phyloP scores from a whole-genome alignment of 1,284 basidiomycete genomes.

The Puccinia coronata region DNA sequence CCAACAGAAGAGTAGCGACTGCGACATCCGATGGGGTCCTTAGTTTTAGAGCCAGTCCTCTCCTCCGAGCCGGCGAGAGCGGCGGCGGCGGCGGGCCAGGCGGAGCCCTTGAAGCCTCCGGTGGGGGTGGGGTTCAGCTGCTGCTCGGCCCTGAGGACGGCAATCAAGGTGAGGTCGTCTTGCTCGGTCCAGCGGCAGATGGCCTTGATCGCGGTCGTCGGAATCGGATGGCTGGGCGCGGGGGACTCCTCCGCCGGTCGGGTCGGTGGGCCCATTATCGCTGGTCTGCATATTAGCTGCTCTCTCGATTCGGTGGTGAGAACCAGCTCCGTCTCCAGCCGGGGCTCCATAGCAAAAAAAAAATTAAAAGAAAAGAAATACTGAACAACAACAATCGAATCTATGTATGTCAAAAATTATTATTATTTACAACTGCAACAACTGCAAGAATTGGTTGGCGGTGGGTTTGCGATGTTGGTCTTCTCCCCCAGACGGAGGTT shows the following conservation, averaged over 20 bases:
- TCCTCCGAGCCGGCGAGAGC: not conserved
- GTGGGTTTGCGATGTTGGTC: too few species aligned
- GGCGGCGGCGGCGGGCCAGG: not conserved
- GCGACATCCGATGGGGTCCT: not conserved
- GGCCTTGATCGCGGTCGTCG: not conserved
- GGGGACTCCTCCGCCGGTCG: not conserved
- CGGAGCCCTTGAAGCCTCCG: not conserved
- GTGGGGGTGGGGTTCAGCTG: not conserved
- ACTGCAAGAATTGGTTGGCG: too few species aligned
- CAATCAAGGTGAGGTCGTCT: not conserved
- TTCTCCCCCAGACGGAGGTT: too few species aligned
- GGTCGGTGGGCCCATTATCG: not conserved
- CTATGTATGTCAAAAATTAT: too few species aligned
- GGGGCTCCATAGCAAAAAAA: too few species aligned
- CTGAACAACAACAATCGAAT: too few species aligned
- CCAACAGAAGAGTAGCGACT: constrained; percentile 1
- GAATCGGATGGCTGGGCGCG: not conserved
- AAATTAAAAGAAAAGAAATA: too few species aligned
- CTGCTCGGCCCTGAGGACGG: not conserved
- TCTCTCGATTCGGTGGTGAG: not conserved
- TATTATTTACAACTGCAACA: too few species aligned
- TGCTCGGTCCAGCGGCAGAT: not conserved
- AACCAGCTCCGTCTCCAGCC: too few species aligned
- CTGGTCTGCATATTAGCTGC: too few species aligned
- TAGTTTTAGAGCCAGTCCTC: constrained; percentile 1